phyloP scores from a whole-genome alignment of 2,329 filamentous ascomycete genomes.

The Cladophialophora immunda region DNA sequence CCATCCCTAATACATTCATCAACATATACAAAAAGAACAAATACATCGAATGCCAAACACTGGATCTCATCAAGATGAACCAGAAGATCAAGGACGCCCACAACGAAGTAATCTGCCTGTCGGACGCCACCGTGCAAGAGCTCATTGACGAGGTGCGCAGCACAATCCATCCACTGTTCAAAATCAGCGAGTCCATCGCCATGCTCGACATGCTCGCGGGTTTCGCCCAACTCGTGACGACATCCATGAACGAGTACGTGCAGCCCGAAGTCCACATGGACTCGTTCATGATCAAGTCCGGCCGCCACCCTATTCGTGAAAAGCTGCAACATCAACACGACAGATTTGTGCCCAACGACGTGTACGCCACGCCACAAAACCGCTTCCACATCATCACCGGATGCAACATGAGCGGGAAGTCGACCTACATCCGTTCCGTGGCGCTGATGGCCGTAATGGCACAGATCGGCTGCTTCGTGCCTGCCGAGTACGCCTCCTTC shows the following conservation, averaged over 20 bases:
- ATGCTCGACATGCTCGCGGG: slow-evolving; percentile 85
- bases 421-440: slow-evolving; percentile 88
- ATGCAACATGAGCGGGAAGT: slow-evolving; percentile 98
- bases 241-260: slow-evolving; percentile 61
- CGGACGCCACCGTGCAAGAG: slow-evolving; percentile 76
- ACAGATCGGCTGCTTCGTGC: slow-evolving; percentile 90
- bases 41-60: slow-evolving; percentile 85
- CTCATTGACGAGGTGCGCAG: slow-evolving; percentile 76
- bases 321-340: slow-evolving; percentile 67
- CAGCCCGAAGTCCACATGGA: slow-evolving; percentile 71
- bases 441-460: slow-evolving; percentile 91
- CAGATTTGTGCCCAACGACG: slow-evolving; percentile 86
- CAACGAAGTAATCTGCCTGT: slow-evolving; percentile 83
- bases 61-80: slow-evolving; percentile 83
- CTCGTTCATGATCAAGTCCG: slow-evolving; percentile 75
- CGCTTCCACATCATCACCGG: slow-evolving; percentile 94
- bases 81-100: slow-evolving; percentile 80
- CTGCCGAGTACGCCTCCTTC: slow-evolving; percentile 82
- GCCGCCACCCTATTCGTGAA: slow-evolving; percentile 81
- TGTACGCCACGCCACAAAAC: slow-evolving; percentile 80
- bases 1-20: slow-evolving; percentile 75
- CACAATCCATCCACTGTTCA: slow-evolving; percentile 78
- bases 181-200: slow-evolving; percentile 84
- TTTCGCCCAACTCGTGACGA: slow-evolving; percentile 77
- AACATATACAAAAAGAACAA: slow-evolving; percentile 77